A percentile compares a stretch with the other conserved stretches of the same genome.
Evolutionary conservation across 2,329 filamentous ascomycete genomes (phyloP).

Genomic region (Penicillium capsulatum): DNA sequence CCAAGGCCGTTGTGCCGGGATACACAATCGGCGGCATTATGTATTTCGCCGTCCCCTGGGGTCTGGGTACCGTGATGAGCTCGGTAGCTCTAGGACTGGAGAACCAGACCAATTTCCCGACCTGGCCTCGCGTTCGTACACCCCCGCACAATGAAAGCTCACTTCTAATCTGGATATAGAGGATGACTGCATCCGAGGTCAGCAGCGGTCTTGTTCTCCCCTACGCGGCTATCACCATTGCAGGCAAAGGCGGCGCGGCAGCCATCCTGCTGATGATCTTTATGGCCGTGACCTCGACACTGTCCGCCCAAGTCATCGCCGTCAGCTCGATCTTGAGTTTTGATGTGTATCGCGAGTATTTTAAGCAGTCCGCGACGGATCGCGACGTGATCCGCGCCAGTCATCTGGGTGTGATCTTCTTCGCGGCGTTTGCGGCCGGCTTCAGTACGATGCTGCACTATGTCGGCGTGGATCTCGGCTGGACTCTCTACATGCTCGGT

Average conservation of each 20-base stretch:
- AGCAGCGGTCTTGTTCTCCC: conserved; percentile 35
- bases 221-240: conserved; percentile 32
- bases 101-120: conserved; percentile 50
- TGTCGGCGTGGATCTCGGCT: conserved; percentile 52
- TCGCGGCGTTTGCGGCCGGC: conserved; percentile 49
- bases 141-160: not conserved
- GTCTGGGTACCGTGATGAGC: conserved; percentile 50
- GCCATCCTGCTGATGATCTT: conserved; percentile 35
- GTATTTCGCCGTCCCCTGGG: conserved; percentile 55
- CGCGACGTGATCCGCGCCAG: conserved; percentile 50
- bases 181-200: conserved; percentile 39
- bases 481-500: conserved; percentile 54
- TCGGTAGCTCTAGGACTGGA: conserved; percentile 49
- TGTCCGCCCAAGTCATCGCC: conserved; percentile 50
- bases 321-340: conserved; percentile 52
- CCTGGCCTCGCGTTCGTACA: conserved; percentile 44
- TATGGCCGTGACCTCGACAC: conserved; percentile 44
- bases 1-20: conserved; percentile 48
- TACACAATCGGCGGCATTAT: conserved; percentile 52
- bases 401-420: conserved; percentile 52
- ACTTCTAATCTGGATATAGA: conserved; percentile 12
- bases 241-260: conserved; percentile 36
- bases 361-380: conserved; percentile 41
- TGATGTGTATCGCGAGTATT: conserved; percentile 50
- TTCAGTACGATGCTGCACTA: conserved; percentile 54